Conservation (phyloP, 345 rosid genomes). For the Pistacia vera region DNA sequence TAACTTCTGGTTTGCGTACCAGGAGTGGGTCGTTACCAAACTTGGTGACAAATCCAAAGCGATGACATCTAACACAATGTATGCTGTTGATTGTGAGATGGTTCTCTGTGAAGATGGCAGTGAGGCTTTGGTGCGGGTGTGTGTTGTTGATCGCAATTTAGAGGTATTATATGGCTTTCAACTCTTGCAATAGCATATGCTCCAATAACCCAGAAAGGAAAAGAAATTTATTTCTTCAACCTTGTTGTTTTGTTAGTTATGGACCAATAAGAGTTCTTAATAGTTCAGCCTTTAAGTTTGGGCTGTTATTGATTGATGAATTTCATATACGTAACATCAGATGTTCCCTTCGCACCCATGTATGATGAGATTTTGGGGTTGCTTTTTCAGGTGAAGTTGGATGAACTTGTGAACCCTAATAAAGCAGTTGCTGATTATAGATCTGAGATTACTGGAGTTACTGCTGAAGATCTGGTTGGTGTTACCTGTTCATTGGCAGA, state of each 20-base stretch:
- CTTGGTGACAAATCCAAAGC: constrained; percentile 45
- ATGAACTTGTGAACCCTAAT: constrained; percentile 69
- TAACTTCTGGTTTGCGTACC: constrained; percentile 22
- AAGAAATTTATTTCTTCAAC: neutral
- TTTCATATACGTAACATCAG: neutral
- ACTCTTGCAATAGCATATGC: neutral
- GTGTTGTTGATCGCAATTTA: constrained; percentile 70
- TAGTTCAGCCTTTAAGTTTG: neutral
- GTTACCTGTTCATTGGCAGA: constrained; percentile 64
- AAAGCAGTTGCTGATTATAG: constrained; percentile 68
- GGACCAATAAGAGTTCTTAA: neutral
- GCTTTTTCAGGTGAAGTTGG: constrained; percentile 68
- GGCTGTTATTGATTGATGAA: neutral
- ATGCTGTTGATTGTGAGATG: constrained; percentile 98
- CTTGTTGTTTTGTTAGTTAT: neutral
- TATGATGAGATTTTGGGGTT: constrained; percentile 4
- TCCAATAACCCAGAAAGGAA: neutral
- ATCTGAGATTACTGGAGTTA: constrained; percentile 81
- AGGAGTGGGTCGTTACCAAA: constrained; percentile 77
- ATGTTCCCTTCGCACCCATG: neutral
- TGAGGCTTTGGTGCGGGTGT: constrained; percentile 82
- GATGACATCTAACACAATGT: constrained; percentile 45
- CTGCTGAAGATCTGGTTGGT: constrained; percentile 66
- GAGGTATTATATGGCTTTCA: constrained; percentile 43
- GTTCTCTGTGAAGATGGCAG: constrained; percentile 92